A percentile compares a stretch with the other conserved stretches of the same genome.
phyloP scores from a whole-genome alignment of 805 yeast species.

The Blastobotrys peoriensis region DNA sequence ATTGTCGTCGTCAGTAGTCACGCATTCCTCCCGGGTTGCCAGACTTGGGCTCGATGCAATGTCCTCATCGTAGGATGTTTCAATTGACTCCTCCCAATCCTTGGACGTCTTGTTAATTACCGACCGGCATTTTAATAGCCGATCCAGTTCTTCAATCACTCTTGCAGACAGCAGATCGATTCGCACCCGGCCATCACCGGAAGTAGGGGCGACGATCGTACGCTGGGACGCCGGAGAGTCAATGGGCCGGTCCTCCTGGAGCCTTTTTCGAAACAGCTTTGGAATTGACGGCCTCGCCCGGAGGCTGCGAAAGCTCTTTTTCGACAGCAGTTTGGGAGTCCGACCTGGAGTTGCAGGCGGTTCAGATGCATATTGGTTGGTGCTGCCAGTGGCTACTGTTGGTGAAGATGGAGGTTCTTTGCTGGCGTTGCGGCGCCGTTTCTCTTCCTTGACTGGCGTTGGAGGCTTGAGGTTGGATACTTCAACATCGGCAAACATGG shows the following conservation, averaged over 20 bases:
- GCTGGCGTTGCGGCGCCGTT: neutral
- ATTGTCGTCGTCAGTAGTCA: neutral
- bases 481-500: conserved; percentile 14
- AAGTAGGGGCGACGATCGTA: conserved; percentile 3
- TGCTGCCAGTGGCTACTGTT: neutral
- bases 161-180: conserved; percentile 30
- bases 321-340: neutral
- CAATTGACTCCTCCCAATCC: conserved; percentile 5
- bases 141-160: conserved; percentile 27
- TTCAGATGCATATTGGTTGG: neutral
- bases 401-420: neutral
- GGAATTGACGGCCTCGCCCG: neutral
- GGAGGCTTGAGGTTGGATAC: conserved; percentile 10
- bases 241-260: neutral
- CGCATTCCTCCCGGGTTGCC: neutral
- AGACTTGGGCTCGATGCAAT: neutral
- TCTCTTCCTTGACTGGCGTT: neutral
- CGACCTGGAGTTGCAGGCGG: conserved; percentile 1
- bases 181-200: conserved; percentile 3
- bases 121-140: conserved; percentile 10
- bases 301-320: neutral
- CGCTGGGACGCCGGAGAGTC: neutral
- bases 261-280: neutral
- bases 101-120: neutral
- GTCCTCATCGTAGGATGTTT: neutral